Evolutionary conservation across 2,329 filamentous ascomycete genomes (phyloP).

Genomic region (Diplodia corticola): DNA sequence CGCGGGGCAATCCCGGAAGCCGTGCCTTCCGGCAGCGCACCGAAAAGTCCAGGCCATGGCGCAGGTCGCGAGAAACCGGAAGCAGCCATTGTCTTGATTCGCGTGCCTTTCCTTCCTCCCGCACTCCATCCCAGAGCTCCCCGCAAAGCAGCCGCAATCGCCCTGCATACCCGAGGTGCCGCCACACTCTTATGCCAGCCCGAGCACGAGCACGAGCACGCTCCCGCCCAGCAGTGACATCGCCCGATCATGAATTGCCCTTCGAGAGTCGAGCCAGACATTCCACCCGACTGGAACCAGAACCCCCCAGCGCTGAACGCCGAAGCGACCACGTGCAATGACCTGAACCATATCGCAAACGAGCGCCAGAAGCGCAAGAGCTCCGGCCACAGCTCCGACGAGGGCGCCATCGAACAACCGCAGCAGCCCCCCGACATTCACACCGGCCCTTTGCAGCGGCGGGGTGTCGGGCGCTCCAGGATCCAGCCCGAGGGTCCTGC

Average conservation of each 20-base stretch:
- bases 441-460: not conserved
- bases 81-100: not conserved
- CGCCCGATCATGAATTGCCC: conserved; percentile 62
- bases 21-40: not conserved
- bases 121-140: not conserved
- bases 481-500: not conserved
- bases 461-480: conserved; percentile 6
- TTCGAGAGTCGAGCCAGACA: conserved; percentile 59
- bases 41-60: conserved; percentile 4
- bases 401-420: conserved; percentile 27
- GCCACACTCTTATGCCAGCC: not conserved
- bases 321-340: conserved; percentile 63
- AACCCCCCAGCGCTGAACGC: conserved; percentile 58
- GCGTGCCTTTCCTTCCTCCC: not conserved
- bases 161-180: conserved; percentile 7
- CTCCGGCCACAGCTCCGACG: conserved; percentile 31
- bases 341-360: conserved; percentile 63
- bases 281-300: conserved; percentile 60
- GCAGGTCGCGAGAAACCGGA: conserved; percentile 16
- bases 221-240: not conserved
- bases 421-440: conserved; percentile 9
- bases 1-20: not conserved
- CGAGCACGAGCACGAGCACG: not conserved
- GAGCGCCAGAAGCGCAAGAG: conserved; percentile 52
- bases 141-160: conserved; percentile 9